Evolutionary conservation across 164 flowering plant species (phyloP).

Genomic region (Platanus orientalis): DNA sequence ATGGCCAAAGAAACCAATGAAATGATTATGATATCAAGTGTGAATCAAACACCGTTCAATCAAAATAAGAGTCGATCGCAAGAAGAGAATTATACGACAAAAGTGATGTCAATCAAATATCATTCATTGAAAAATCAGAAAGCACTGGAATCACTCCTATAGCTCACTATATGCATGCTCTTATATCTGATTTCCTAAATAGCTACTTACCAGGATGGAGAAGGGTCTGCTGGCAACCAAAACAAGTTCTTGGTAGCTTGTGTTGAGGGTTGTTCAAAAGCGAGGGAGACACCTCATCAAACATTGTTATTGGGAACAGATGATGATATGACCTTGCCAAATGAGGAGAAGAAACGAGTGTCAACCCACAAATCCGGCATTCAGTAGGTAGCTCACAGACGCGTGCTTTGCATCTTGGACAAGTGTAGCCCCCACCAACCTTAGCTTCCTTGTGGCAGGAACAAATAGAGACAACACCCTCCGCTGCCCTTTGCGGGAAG

Average conservation of each 20-base stretch:
- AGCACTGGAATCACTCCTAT: too few relatives aligned
- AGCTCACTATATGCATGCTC: too few relatives aligned
- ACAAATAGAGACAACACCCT: slow-evolving; percentile 84
- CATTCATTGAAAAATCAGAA: too few relatives aligned
- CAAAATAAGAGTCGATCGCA: too few relatives aligned
- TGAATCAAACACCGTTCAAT: too few relatives aligned
- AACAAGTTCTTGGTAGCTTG: slow-evolving; percentile 47
- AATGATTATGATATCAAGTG: too few relatives aligned
- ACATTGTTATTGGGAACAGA: slow-evolving; percentile 80
- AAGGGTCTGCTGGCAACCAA: slow-evolving; percentile 83
- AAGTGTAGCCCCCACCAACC: slow-evolving; percentile 87
- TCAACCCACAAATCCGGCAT: slow-evolving; percentile 83
- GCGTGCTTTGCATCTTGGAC: slow-evolving; percentile 96
- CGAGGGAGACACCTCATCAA: slow-evolving; percentile 59
- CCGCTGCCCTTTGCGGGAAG: slow-evolving; percentile 94
- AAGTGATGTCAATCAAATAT: too few relatives aligned
- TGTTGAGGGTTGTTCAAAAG: slow-evolving; percentile 26
- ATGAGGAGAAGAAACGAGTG: slow-evolving; percentile 98
- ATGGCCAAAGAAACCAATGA: too few relatives aligned
- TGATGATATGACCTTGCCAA: slow-evolving; percentile 98
- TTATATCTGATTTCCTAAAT: background rate
- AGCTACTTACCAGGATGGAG: slow-evolving; percentile 45
- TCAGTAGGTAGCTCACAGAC: slow-evolving; percentile 92
- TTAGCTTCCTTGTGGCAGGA: slow-evolving; percentile 90
- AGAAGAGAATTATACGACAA: too few relatives aligned